Evolutionary conservation across 139 green algal species (phyloP), one percentile per base, ranked within the genome.

Genomic region (Yamagishiella unicocca): DNA sequence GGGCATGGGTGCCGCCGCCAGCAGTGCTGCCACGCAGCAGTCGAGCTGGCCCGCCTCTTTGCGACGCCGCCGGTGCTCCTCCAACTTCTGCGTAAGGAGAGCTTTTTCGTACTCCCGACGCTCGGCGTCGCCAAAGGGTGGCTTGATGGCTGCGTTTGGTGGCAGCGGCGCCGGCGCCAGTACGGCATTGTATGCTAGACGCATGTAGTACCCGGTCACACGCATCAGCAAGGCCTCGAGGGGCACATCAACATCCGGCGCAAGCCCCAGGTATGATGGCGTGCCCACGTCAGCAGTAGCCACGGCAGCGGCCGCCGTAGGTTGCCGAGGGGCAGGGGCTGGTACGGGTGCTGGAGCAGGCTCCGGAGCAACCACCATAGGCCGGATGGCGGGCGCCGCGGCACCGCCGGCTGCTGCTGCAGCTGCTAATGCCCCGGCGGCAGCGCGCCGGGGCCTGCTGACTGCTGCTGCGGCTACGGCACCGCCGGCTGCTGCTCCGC

Each of bases 181-280:
- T n/a, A 85, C 79, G 29, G 79, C 79, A 55, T 35, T 46, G 58
- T 76, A 62, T 2, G 61, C 19, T 14, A 85, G 62, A 0, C 79
- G 61, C 79, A 85, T 75, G 79, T 85, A 85, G 79, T 85, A 85
- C 10, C 61, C 79, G 0, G n/a, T 35, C 27, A 85, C 79, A 2
- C 79, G 79, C 61, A 85, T 43, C 12, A 85, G 42, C 62, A 85
- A 33, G 24, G 35, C 29, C 61, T 85, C 79, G 40, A 85, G 79
- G 1, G 79, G 61, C 12, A 85, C 79, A 42, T 85, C 79, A 12
- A 85, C 42, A 27, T 85, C 79, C 2, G 79, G 79, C 17, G 79
- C 79, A 25, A 85, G 79, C 0, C 79, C 79, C n/a, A 85, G 61
- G n/a, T 85, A 12, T 4, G 55, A 4, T 27, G 53, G 17, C 8